Base-by-base conservation (phyloP, 768 basidiomycete species). In the Suillus brevipes region DNA sequence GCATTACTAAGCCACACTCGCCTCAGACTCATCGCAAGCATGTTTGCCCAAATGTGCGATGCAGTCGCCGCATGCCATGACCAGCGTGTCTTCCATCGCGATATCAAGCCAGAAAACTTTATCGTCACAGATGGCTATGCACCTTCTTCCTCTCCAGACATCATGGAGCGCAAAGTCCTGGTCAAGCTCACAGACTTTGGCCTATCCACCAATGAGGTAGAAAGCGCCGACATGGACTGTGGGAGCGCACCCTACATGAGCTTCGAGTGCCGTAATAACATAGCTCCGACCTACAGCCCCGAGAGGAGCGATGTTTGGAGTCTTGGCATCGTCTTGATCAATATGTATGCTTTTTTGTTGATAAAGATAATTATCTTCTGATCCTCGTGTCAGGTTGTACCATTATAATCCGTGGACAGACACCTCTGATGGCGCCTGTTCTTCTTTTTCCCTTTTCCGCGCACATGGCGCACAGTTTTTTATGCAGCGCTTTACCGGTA, bases 171-270 rank as follows among this genome's bases (percentile, higher is more conserved):
- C 71, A 91, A 91, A 74, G 97, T 99, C 66, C 80, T 97, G 62
- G 95, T 98, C 81, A 99, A 99, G 81, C 84, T 99, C 67, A 89
- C 94, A 7, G 97, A 99, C 78, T 99, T 99, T 82, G 97, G 97
- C 23, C 81, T 99, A 53, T 95, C 94, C 9, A 99, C 97, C 2
- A 89, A 86, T 16, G 95, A 99, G 72, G 76, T 87, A 68, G 88
- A 93, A 68, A 95, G 92, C 64, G 89, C 91, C 65, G 97, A 99
- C 77, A 94, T 99, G 85, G 97, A 99, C 76, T 99, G 97, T 77
- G 97, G 97, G 65, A 97, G 95, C 76, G 95, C 95, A 61, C 97
- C 97, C 0, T 99, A 99, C 78, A 98, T 99, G 97, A 96, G 94
- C 77, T 98, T 90, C 73, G 97, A 99, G 83, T 99, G 97, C 80